Conservation (phyloP, 2,329 filamentous ascomycete genomes). For the Nannizzia gypsea region DNA sequence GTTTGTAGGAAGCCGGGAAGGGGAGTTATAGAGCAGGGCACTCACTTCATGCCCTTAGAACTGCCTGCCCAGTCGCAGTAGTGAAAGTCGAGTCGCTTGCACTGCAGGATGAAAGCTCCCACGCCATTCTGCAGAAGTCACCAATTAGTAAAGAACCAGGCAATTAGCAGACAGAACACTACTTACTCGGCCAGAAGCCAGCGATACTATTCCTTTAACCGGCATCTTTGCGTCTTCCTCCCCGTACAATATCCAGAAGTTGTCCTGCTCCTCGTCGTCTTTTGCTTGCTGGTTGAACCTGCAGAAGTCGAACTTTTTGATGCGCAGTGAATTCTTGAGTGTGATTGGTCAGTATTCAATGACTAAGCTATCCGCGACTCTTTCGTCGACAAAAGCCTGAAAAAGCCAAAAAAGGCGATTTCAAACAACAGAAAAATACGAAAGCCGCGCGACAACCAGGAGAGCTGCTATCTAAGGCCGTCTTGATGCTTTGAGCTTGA, state of each 20-base stretch:
- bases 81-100: slow-evolving; percentile 88
- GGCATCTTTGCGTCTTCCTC: slow-evolving; percentile 26
- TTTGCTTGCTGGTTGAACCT: slow-evolving; percentile 4
- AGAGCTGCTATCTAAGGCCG: background rate
- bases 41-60: slow-evolving; percentile 87
- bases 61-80: slow-evolving; percentile 96
- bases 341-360: background rate
- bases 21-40: slow-evolving; percentile 9
- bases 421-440: background rate
- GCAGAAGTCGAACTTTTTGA: background rate
- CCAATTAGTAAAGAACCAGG: slow-evolving; percentile 1
- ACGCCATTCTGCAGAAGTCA: slow-evolving; percentile 64
- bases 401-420: background rate
- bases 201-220: slow-evolving; percentile 39
- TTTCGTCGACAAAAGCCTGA: too few relatives aligned
- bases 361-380: background rate
- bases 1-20: background rate
- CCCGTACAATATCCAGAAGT: background rate
- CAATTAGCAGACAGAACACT: background rate
- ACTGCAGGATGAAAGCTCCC: slow-evolving; percentile 92
- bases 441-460: background rate
- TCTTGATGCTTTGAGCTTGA: background rate
- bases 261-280: too few relatives aligned
- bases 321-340: too few relatives aligned
- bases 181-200: slow-evolving; percentile 46